Conservation (phyloP, 169 alveolate species). For the Pseudocohnilembus persalinus region DNA sequence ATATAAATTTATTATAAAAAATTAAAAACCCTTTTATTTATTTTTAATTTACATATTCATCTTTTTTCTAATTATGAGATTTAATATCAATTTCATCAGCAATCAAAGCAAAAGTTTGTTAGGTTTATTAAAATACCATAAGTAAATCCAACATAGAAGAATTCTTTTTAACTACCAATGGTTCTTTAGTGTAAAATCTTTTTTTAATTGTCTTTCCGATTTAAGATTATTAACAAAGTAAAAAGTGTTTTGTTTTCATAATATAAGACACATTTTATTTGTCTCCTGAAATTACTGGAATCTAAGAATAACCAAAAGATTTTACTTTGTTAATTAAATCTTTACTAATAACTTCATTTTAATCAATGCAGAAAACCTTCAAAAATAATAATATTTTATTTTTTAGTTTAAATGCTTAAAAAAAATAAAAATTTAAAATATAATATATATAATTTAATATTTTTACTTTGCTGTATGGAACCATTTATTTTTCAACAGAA, state of each 20-base stretch:
- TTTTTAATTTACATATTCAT: too few relatives aligned
- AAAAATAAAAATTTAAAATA: too few relatives aligned
- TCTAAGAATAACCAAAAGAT: constrained; percentile 80
- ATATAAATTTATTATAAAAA: too few relatives aligned
- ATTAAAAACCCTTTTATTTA: too few relatives aligned
- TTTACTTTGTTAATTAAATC: constrained; percentile 58
- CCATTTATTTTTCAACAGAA: constrained; percentile 66
- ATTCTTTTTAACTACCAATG: neutral
- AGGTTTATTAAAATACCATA: neutral
- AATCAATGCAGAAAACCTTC: constrained; percentile 66
- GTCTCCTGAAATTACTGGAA: constrained; percentile 80
- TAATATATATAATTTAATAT: neutral
- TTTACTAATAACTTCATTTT: constrained; percentile 51
- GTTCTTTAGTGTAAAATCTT: neutral
- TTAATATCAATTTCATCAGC: neutral
- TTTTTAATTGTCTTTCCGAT: neutral
- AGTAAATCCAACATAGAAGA: neutral
- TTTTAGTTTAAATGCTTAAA: too few relatives aligned
- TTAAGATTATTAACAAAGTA: neutral
- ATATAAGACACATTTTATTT: constrained; percentile 78
- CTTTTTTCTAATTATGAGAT: too few relatives aligned
- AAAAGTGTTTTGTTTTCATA: constrained; percentile 54
- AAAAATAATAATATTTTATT: too few relatives aligned
- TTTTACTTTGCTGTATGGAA: constrained; percentile 52
- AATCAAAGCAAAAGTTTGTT: neutral